phyloP scores from a whole-genome alignment of 768 basidiomycete genomes.

The Ephemerocybe angulata region DNA sequence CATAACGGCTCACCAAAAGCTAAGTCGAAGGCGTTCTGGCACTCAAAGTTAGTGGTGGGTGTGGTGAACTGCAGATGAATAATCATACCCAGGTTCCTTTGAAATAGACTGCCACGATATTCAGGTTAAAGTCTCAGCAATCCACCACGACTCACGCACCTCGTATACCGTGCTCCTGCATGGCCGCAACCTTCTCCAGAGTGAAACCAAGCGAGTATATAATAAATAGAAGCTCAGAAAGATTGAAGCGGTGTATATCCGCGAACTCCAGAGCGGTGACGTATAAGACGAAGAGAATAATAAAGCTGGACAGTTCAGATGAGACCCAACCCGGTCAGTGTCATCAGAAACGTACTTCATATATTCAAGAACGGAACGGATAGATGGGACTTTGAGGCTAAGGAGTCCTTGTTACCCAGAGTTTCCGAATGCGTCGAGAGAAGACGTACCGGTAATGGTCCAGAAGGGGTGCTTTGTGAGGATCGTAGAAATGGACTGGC shows the following conservation, averaged over 20 bases:
- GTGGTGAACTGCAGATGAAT: neutral
- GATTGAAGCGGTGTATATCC: constrained; percentile 57
- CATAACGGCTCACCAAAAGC: constrained; percentile 62
- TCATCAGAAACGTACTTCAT: constrained; percentile 53
- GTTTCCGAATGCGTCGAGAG: neutral
- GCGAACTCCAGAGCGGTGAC: constrained; percentile 76
- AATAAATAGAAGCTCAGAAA: constrained; percentile 73
- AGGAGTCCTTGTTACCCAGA: neutral
- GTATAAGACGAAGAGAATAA: constrained; percentile 76
- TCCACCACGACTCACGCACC: constrained; percentile 38
- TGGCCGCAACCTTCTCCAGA: constrained; percentile 88
- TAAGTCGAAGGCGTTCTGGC: constrained; percentile 87
- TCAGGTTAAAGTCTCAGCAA: neutral
- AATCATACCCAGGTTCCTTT: constrained; percentile 75
- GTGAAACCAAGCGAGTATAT: constrained; percentile 77
- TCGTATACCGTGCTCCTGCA: constrained; percentile 93
- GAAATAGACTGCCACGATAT: constrained; percentile 57
- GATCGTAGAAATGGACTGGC: constrained; percentile 92
- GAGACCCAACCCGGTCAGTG: neutral
- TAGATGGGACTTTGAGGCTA: constrained; percentile 89
- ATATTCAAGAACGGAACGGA: constrained; percentile 89
- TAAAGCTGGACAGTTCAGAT: constrained; percentile 47
- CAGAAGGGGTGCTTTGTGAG: constrained; percentile 87
- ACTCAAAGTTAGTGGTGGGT: constrained; percentile 8
- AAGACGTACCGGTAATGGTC: constrained; percentile 83